These are phyloP conservation scores for Phialocephala sp. DNA, from an alignment of 2,329 filamentous ascomycete species.

Conservation along the genomic window DNA sequence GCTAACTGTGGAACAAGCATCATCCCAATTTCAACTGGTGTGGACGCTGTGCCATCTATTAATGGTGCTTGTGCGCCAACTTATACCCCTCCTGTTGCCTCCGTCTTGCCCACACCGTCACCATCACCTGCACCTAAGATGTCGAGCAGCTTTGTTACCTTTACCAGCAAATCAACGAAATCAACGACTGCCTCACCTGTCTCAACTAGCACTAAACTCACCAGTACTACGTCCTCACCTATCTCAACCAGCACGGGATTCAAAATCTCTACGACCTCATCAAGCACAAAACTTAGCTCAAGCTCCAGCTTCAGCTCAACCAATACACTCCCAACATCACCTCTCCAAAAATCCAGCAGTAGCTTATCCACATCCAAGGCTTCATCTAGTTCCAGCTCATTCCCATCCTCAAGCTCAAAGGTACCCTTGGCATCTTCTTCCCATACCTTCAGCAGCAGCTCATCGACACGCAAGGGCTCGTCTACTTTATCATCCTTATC, in stretches of 20 bases:
- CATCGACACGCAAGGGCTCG: not conserved
- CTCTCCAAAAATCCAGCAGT: not conserved
- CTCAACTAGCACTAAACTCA: not conserved
- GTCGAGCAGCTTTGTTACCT: not conserved
- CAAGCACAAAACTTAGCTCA: not conserved
- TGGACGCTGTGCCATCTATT: conserved; percentile 28
- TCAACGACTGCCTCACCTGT: not conserved
- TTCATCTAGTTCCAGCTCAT: not conserved
- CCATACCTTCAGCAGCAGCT: too few relatives aligned
- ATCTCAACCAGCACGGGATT: not conserved
- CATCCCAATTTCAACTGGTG: conserved; percentile 21
- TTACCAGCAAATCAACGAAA: not conserved
- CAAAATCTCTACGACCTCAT: not conserved
- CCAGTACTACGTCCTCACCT: not conserved
- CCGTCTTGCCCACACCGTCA: not conserved
- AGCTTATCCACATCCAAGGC: not conserved
- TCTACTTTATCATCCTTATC: not conserved
- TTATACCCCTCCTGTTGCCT: not conserved
- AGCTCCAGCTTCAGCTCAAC: not conserved
- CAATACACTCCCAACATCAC: not conserved
- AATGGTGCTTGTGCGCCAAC: conserved; percentile 19
- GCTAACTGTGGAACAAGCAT: conserved; percentile 29
- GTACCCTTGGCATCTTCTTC: too few relatives aligned
- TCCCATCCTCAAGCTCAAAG: not conserved
- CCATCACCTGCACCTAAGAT: not conserved